phyloP scores from a whole-genome alignment of 768 basidiomycete species.

The Aureoboletus auriporus region DNA sequence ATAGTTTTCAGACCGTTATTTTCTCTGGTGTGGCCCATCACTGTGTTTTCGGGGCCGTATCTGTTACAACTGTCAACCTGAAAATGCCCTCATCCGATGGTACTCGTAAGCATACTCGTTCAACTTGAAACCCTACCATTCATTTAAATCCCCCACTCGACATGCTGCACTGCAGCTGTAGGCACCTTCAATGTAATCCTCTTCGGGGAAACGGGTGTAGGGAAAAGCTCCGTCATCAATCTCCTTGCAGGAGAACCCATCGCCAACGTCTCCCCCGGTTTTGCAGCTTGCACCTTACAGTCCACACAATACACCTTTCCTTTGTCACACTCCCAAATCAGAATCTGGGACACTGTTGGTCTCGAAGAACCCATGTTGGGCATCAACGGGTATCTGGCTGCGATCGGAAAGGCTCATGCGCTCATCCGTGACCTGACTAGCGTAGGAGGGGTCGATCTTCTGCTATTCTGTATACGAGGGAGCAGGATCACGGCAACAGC shows the following conservation, averaged over 20 bases:
- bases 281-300: slow-evolving; percentile 32
- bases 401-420: slow-evolving; percentile 23
- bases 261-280: slow-evolving; percentile 33
- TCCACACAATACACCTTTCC: slow-evolving; percentile 24
- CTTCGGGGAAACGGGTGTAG: slow-evolving; percentile 30
- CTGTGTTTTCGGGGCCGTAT: too few species aligned
- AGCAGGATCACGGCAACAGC: slow-evolving; percentile 26
- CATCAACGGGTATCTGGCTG: too few species aligned
- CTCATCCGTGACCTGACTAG: slow-evolving; percentile 21
- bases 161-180: too few species aligned
- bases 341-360: slow-evolving; percentile 28
- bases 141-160: too few species aligned
- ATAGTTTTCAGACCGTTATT: too few species aligned
- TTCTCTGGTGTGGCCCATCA: too few species aligned
- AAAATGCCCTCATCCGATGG: too few species aligned
- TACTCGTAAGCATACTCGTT: too few species aligned
- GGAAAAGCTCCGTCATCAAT: slow-evolving; percentile 44
- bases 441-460: slow-evolving; percentile 28
- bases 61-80: too few species aligned
- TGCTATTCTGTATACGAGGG: slow-evolving; percentile 37
- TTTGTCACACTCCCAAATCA: slow-evolving; percentile 7
- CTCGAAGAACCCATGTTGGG: slow-evolving; percentile 28
- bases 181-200: slow-evolving; percentile 29
- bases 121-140: too few species aligned
- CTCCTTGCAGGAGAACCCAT: slow-evolving; percentile 29